Conservation (phyloP, 1,139 yeast genomes). For the Geotrichum klebahnii region DNA sequence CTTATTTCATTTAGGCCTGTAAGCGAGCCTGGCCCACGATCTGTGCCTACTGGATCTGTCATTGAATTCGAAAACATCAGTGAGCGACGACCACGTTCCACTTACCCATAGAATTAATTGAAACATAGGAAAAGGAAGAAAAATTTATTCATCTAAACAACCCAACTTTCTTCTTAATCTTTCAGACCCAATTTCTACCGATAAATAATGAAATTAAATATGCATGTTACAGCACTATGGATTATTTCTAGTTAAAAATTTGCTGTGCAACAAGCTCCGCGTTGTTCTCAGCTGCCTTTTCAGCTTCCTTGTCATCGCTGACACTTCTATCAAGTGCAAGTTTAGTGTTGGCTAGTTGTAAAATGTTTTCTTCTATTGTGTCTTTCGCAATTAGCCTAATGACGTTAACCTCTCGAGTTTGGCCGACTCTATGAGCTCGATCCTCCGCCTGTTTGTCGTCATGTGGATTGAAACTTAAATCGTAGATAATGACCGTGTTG, state of each 20-base stretch:
- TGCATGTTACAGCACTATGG: background rate
- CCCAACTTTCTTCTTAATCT: background rate
- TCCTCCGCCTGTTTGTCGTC: constrained; percentile 99
- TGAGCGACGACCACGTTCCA: constrained; percentile 21
- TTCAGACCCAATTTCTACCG: background rate
- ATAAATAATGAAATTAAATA: background rate
- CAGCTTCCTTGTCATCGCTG: constrained; percentile 48
- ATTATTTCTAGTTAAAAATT: constrained; percentile 35
- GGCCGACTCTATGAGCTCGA: constrained; percentile 97
- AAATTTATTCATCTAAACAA: background rate
- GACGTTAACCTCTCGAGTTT: constrained; percentile 79
- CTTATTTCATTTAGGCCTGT: constrained; percentile 26
- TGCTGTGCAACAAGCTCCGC: constrained; percentile 48
- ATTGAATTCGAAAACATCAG: constrained; percentile 27
- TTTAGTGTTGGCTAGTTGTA: constrained; percentile 82
- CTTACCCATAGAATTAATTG: constrained; percentile 12
- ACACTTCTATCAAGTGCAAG: constrained; percentile 77
- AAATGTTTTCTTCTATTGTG: constrained; percentile 86
- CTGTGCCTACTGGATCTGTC: constrained; percentile 29
- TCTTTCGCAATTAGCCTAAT: constrained; percentile 66
- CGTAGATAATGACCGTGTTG: constrained; percentile 83
- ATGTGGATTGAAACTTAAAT: constrained; percentile 94
- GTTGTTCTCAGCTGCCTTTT: constrained; percentile 47
- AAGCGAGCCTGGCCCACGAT: constrained; percentile 30
- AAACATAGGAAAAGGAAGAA: background rate